Percentiles rank a stretch among this genome's conserved stretches.
Conservation (phyloP, 495 filamentous ascomycete genomes). For the Penicillium flavigenum region DNA sequence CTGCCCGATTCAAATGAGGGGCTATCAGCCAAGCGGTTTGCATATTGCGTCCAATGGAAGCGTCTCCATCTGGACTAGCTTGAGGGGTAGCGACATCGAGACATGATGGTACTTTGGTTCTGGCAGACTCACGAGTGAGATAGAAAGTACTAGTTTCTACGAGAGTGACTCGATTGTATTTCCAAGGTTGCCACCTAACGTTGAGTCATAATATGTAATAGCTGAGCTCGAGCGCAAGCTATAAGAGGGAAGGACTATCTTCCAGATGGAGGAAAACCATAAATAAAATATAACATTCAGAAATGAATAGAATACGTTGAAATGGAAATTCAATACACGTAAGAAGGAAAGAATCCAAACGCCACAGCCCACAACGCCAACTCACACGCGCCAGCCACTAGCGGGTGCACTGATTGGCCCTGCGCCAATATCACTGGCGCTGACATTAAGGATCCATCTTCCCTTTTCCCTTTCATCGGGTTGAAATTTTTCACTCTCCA, state of each 20-base stretch:
- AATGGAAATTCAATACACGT: constrained; percentile 18
- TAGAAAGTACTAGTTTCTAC: constrained; percentile 8
- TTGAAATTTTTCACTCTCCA: constrained; percentile 29
- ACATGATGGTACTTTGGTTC: constrained; percentile 3
- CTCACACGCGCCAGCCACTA: constrained; percentile 16
- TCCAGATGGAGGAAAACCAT: not conserved
- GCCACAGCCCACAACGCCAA: constrained; percentile 23
- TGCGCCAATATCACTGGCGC: constrained; percentile 8
- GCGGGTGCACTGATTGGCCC: constrained; percentile 13
- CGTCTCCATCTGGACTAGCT: constrained; percentile 32
- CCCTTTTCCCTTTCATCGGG: constrained; percentile 21
- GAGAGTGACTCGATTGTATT: constrained; percentile 1
- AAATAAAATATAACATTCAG: not conserved
- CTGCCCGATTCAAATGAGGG: constrained; percentile 21
- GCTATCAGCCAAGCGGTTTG: constrained; percentile 17
- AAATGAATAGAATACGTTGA: constrained; percentile 13
- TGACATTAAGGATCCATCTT: constrained; percentile 12
- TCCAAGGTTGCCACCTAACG: not conserved
- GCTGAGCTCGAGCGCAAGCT: not conserved
- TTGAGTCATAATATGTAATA: constrained; percentile 6
- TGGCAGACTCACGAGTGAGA: not conserved
- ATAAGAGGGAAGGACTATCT: not conserved
- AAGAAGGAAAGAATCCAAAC: constrained; percentile 9
- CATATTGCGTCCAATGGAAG: constrained; percentile 15
- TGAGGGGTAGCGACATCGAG: constrained; percentile 28